phyloP scores from a whole-genome alignment of 1,284 basidiomycete genomes.

The Sporisorium scitamineum region DNA sequence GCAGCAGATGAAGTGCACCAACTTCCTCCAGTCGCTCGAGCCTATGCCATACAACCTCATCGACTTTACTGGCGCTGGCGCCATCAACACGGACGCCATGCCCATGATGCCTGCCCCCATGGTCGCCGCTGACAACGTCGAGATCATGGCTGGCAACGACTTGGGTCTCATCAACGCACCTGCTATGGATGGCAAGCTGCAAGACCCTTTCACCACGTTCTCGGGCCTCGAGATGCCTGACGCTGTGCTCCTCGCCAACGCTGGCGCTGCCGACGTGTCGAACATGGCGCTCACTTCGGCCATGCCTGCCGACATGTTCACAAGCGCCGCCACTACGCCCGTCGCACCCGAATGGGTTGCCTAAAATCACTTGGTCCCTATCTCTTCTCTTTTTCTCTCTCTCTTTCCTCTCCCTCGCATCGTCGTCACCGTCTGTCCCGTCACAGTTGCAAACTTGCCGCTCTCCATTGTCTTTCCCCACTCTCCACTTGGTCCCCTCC shows the following conservation, averaged over 20 bases:
- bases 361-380: conserved; percentile 1
- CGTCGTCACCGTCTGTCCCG: conserved; percentile 11
- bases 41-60: conserved; percentile 43
- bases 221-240: conserved; percentile 34
- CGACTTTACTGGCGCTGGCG: conserved; percentile 34
- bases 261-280: conserved; percentile 36
- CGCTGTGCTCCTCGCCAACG: conserved; percentile 29
- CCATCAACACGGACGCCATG: conserved; percentile 16
- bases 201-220: conserved; percentile 38
- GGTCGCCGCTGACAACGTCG: conserved; percentile 30
- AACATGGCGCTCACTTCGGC: conserved; percentile 40
- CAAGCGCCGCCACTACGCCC: conserved; percentile 31
- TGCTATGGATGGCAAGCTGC: conserved; percentile 40
- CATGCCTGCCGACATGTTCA: conserved; percentile 42
- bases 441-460: conserved; percentile 7
- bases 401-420: conserved; percentile 8
- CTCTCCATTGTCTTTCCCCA: background rate
- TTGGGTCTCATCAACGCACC: conserved; percentile 47
- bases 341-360: conserved; percentile 37
- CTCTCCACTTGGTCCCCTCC: conserved; percentile 3
- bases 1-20: conserved; percentile 53
- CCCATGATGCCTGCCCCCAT: conserved; percentile 32
- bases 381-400: conserved; percentile 3
- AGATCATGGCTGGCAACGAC: conserved; percentile 49
- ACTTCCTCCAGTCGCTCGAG: conserved; percentile 52